A percentile compares a stretch with the other conserved stretches of the same genome.
These are phyloP conservation scores for Isabelozyma pseudorhagii DNA, from an alignment of 805 yeast genomes.

Conservation along the genomic window DNA sequence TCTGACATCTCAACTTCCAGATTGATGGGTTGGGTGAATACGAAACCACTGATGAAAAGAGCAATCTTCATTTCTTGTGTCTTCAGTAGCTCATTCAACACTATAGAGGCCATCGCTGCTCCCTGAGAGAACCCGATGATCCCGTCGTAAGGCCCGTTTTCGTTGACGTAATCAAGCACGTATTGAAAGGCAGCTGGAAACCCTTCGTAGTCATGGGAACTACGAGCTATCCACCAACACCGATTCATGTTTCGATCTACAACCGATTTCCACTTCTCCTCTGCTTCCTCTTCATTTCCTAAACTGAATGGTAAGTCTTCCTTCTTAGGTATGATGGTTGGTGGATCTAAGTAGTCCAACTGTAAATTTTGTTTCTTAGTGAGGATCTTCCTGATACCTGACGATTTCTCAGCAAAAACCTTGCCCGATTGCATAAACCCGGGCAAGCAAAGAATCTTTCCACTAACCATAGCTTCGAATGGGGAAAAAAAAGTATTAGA, in stretches of 20 bases:
- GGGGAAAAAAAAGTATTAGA: not conserved
- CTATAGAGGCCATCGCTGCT: constrained; percentile 33
- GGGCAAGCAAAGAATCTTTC: constrained; percentile 26
- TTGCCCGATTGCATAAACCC: constrained; percentile 38
- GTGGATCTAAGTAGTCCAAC: constrained; percentile 34
- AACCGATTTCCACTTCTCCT: constrained; percentile 27
- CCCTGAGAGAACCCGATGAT: constrained; percentile 44
- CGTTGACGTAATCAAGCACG: constrained; percentile 22
- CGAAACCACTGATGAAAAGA: constrained; percentile 33
- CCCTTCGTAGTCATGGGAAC: constrained; percentile 19
- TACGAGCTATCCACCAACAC: constrained; percentile 34
- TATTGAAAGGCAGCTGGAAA: constrained; percentile 23
- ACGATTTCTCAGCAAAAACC: constrained; percentile 29
- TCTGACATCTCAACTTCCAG: constrained; percentile 10
- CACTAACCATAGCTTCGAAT: not conserved
- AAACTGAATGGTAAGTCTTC: constrained; percentile 28
- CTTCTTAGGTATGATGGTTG: constrained; percentile 16
- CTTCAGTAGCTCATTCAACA: constrained; percentile 22
- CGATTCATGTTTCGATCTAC: constrained; percentile 26
- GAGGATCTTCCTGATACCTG: constrained; percentile 26
- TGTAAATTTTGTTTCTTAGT: constrained; percentile 22
- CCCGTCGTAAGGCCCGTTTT: constrained; percentile 42
- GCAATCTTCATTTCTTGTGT: constrained; percentile 26
- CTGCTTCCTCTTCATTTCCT: constrained; percentile 22
- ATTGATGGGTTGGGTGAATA: constrained; percentile 23